These are phyloP conservation scores for Pleurotus eryngii DNA, from an alignment of 768 basidiomycete species.

Conservation along the genomic window DNA sequence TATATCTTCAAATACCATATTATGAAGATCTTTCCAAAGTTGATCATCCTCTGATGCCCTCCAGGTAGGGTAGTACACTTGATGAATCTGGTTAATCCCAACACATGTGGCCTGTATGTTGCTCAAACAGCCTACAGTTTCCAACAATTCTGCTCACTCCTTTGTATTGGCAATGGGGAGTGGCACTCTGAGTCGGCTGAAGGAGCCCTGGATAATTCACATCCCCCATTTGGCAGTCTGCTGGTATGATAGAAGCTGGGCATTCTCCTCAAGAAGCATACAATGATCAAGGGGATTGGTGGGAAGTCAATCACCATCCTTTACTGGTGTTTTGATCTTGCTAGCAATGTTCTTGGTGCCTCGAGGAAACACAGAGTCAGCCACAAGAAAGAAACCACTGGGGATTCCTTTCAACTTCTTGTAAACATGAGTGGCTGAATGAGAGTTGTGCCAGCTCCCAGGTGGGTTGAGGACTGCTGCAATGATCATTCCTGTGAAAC, in stretches of 20 bases:
- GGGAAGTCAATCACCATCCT: slow-evolving; percentile 22
- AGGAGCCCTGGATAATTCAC: slow-evolving; percentile 40
- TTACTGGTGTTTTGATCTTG: slow-evolving; percentile 35
- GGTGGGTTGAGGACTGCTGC: slow-evolving; percentile 31
- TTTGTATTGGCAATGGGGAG: slow-evolving; percentile 28
- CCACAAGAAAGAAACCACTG: slow-evolving; percentile 30
- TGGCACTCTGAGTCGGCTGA: slow-evolving; percentile 41
- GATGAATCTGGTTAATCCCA: slow-evolving; percentile 39
- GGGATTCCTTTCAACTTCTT: slow-evolving; percentile 23
- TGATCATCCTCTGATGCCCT: slow-evolving; percentile 22
- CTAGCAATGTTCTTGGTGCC: slow-evolving; percentile 15
- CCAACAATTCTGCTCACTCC: slow-evolving; percentile 28
- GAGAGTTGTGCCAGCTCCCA: slow-evolving; percentile 41
- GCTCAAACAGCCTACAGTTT: slow-evolving; percentile 28
- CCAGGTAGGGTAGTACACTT: slow-evolving; percentile 41
- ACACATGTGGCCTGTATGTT: slow-evolving; percentile 31
- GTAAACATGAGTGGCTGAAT: slow-evolving; percentile 38
- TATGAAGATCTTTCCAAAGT: slow-evolving; percentile 33
- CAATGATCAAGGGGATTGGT: slow-evolving; percentile 16
- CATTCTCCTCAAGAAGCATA: slow-evolving; percentile 24
- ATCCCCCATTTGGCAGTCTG: slow-evolving; percentile 56
- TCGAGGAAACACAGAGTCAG: slow-evolving; percentile 38
- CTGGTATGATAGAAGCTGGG: slow-evolving; percentile 38
- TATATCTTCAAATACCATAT: slow-evolving; percentile 36
- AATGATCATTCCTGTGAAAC: slow-evolving; percentile 30